Base-by-base conservation (phyloP, 2,329 filamentous ascomycete genomes). In the Fusarium sublunatum region DNA sequence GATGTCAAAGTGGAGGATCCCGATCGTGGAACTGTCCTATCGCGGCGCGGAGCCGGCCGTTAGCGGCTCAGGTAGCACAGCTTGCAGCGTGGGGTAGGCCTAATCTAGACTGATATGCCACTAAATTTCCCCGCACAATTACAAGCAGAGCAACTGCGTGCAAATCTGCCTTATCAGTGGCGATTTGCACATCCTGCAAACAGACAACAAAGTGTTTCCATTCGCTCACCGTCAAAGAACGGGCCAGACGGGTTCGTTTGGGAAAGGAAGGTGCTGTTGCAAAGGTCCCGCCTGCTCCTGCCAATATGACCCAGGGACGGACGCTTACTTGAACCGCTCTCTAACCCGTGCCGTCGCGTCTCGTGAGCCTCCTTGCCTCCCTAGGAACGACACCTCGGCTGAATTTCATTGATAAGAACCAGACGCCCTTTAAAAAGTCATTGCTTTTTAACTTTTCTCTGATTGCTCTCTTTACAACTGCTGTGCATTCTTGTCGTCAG, bases 21-120 rank as follows among this genome's bases (percentile, higher is more conserved):
- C 72, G 73, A 73, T 58, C 56, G 53, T 68, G 66, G 68, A 67
- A 65, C 42, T 46, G 45, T 40, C 53, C 60, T 64, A 62, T 67
- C 63, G 49, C 56, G 50, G 29, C 38, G 53, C 73, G 73, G 73
- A 75, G 73, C 73, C 72, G 73, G 73, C 73, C 73, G 73, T 46
- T 38, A 44, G 44, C 58, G 61, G 10, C 11, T 19, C 19, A 19
- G 19, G 26, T 28, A 12, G 13, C 11, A 53, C 38, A 19, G 19
- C 19, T n/a, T 55, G 26, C 12, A 62, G 58, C 60, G 63, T 67
- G 67, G 67, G 67, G 67, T 61, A 69, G 45, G 29, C 12, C 29
- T 34, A n/a, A 7, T 11, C 12, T 13, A 53, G 36, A 43, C 50
- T 64, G 51, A 13, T 19, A 19, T 19, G 19, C 19, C 19, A 19